phyloP scores from a whole-genome alignment of 441 rosid species.

The Croton setiger region DNA sequence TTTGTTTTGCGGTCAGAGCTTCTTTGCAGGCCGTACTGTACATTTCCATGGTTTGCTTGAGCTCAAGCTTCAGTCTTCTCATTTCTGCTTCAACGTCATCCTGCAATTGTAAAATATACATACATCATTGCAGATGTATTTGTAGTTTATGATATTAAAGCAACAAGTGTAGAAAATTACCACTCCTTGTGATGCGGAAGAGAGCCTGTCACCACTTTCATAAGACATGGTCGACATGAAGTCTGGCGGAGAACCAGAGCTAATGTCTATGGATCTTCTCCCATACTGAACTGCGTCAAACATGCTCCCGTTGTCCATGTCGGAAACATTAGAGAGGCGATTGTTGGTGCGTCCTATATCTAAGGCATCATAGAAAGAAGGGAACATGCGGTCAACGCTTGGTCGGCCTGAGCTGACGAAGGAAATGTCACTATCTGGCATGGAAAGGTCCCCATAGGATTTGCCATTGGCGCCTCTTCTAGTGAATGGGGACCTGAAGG shows the following conservation, averaged over 20 bases:
- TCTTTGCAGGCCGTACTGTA: slow-evolving; percentile 69
- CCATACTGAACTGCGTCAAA: slow-evolving; percentile 30
- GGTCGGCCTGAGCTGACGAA: slow-evolving; percentile 56
- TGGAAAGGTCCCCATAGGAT: slow-evolving; percentile 18
- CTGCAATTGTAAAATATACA: slow-evolving; percentile 32
- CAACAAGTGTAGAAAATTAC: not conserved
- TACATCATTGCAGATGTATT: too few relatives aligned
- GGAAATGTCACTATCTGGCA: slow-evolving; percentile 56
- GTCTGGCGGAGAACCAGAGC: slow-evolving; percentile 34
- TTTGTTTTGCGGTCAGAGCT: slow-evolving; percentile 63
- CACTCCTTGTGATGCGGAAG: slow-evolving; percentile 29
- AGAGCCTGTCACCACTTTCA: slow-evolving; percentile 28
- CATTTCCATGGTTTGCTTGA: slow-evolving; percentile 72
- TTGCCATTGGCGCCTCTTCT: slow-evolving; percentile 8
- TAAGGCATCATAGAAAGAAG: slow-evolving; percentile 31
- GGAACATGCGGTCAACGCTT: slow-evolving; percentile 41
- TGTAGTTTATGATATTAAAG: too few relatives aligned
- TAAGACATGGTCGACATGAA: slow-evolving; percentile 34
- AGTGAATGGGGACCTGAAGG: slow-evolving; percentile 8
- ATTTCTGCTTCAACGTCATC: slow-evolving; percentile 71
- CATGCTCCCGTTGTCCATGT: slow-evolving; percentile 30
- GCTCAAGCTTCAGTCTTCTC: slow-evolving; percentile 63
- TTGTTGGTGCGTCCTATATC: slow-evolving; percentile 30
- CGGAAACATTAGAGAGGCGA: slow-evolving; percentile 41
- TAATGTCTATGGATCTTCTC: slow-evolving; percentile 37